Percentiles rank a stretch among this genome's conserved stretches.
These are phyloP conservation scores for Coelastrella sp. DNA, from an alignment of 139 green algal species.

Conservation along the genomic window DNA sequence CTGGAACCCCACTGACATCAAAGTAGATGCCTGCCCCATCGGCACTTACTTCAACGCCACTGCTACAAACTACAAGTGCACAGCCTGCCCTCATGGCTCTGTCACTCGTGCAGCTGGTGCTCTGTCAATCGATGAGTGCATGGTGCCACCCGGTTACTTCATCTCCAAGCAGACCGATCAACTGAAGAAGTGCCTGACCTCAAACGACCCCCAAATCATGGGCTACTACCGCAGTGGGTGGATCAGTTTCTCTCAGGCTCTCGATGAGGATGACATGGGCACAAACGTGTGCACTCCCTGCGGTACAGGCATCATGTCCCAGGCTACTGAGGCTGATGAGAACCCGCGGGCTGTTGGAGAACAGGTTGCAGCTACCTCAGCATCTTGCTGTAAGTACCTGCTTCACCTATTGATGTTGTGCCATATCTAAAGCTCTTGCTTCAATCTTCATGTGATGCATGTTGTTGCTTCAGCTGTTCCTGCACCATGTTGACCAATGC, in stretches of 20 bases:
- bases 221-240: neutral
- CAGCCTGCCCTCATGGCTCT: neutral
- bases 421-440: too few relatives aligned
- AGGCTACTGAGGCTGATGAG: too few relatives aligned
- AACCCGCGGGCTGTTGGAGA: too few relatives aligned
- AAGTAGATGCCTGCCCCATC: neutral
- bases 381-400: too few relatives aligned
- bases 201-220: too few relatives aligned
- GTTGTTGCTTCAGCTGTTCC: too few relatives aligned
- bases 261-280: neutral
- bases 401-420: too few relatives aligned
- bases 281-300: neutral
- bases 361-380: too few relatives aligned
- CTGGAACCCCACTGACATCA: neutral
- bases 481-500: too few relatives aligned
- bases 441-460: too few relatives aligned
- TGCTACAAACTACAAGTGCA: neutral
- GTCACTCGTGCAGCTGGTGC: neutral
- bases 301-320: neutral
- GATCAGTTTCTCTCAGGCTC: neutral
- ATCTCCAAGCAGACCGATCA: neutral
- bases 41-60: slow-evolving; percentile 3
- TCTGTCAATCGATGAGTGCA: neutral
- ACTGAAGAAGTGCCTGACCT: neutral
- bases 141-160: slow-evolving; percentile 12